These are phyloP conservation scores for Monosporozyma servazzii DNA, from an alignment of 805 yeast species.

Conservation along the genomic window DNA sequence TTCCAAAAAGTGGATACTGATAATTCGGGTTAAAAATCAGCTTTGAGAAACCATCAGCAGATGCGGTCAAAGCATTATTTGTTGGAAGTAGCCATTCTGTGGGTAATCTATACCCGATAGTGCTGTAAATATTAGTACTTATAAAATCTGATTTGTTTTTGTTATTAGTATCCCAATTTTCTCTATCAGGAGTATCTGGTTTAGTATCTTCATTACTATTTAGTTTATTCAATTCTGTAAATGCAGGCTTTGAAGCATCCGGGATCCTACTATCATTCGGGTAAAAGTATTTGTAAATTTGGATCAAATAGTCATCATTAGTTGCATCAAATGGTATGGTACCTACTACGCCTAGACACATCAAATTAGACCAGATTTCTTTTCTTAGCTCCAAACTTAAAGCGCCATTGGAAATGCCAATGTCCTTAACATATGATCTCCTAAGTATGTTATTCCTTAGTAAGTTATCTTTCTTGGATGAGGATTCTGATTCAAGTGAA, in stretches of 20 bases:
- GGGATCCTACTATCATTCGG: slow-evolving; percentile 9
- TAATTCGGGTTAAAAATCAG: slow-evolving; percentile 22
- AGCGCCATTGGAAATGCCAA: background rate
- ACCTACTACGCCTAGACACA: slow-evolving; percentile 26
- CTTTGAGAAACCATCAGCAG: slow-evolving; percentile 22
- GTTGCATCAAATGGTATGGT: slow-evolving; percentile 25
- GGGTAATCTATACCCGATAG: slow-evolving; percentile 24
- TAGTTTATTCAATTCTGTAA: background rate
- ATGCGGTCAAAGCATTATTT: slow-evolving; percentile 17
- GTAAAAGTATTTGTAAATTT: slow-evolving; percentile 26
- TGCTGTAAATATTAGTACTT: slow-evolving; percentile 18
- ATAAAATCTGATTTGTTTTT: slow-evolving; percentile 8
- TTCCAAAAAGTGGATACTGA: slow-evolving; percentile 6
- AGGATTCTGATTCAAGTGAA: background rate
- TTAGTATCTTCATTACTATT: background rate
- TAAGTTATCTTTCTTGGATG: background rate
- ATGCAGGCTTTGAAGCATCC: background rate
- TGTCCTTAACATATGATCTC: background rate
- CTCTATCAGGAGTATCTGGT: background rate
- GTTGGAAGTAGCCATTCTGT: slow-evolving; percentile 22
- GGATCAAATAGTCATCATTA: slow-evolving; percentile 25
- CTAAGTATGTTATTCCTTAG: background rate
- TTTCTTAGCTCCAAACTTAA: slow-evolving; percentile 11
- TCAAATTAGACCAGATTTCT: slow-evolving; percentile 27
- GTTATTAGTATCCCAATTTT: background rate